Evolutionary conservation across 371 early-diverging fungal genomes (phyloP).

Genomic region (Circinella umbellata): DNA sequence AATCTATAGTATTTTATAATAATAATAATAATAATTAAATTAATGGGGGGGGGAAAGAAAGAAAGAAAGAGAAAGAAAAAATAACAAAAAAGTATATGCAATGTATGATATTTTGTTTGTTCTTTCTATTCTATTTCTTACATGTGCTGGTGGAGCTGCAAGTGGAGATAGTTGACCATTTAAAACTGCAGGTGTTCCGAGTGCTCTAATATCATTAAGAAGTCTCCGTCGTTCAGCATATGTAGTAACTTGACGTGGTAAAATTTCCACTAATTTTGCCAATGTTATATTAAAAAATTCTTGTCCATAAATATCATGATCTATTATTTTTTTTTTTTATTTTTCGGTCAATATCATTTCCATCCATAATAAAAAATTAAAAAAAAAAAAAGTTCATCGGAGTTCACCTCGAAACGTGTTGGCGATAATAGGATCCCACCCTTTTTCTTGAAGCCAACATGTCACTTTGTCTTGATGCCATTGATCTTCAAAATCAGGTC

Average conservation of each 20-base stretch:
- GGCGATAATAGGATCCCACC: slow-evolving; percentile 44
- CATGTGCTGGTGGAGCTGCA: slow-evolving; percentile 16
- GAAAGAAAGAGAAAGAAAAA: background rate
- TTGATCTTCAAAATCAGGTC: slow-evolving; percentile 31
- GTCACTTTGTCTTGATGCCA: slow-evolving; percentile 47
- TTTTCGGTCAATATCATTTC: slow-evolving; percentile 8
- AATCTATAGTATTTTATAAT: slow-evolving; percentile 15
- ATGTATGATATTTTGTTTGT: background rate
- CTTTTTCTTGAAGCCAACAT: slow-evolving; percentile 47
- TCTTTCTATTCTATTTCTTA: slow-evolving; percentile 10
- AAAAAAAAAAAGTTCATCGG: background rate
- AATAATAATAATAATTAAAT: too few species aligned
- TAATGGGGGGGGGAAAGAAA: background rate
- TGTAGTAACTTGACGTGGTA: slow-evolving; percentile 50
- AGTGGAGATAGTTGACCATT: slow-evolving; percentile 3
- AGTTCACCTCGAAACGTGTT: slow-evolving; percentile 47
- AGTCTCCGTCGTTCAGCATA: slow-evolving; percentile 54
- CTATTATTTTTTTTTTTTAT: slow-evolving; percentile 27
- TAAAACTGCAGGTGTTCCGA: slow-evolving; percentile 22
- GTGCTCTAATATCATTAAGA: slow-evolving; percentile 47
- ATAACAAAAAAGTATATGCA: too few species aligned
- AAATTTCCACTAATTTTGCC: slow-evolving; percentile 43
- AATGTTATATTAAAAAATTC: slow-evolving; percentile 44
- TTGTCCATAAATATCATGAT: slow-evolving; percentile 40
- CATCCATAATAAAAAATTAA: background rate